Evolutionary conservation across 225 moss, liverwort and hornwort species (phyloP).

Genomic region (Asterella californica): DNA sequence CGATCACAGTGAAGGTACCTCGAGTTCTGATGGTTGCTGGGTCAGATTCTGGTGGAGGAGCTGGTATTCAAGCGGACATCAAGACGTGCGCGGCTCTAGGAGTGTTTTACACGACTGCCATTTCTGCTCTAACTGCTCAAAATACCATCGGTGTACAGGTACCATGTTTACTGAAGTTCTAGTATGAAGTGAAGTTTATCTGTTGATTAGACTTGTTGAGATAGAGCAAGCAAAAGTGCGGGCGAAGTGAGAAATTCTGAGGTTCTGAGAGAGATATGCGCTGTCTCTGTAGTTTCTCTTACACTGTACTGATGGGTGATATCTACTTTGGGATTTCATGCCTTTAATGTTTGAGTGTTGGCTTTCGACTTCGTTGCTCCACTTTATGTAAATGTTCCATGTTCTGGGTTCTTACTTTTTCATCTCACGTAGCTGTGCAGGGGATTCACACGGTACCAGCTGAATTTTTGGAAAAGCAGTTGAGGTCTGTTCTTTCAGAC

Average conservation of each 20-base stretch:
- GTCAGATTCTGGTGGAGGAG: constrained; percentile 86
- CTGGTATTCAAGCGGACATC: constrained; percentile 91
- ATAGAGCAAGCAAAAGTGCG: too few species aligned
- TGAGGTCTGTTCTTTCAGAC: constrained; percentile 76
- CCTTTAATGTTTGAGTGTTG: not conserved
- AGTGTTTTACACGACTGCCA: constrained; percentile 75
- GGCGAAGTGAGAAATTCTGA: not conserved
- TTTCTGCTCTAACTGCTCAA: constrained; percentile 79
- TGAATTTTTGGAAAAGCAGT: constrained; percentile 77
- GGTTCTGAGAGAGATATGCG: not conserved
- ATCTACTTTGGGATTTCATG: not conserved
- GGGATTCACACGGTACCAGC: constrained; percentile 67
- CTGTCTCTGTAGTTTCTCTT: not conserved
- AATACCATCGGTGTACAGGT: constrained; percentile 85
- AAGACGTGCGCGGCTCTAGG: constrained; percentile 89
- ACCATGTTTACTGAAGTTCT: not conserved
- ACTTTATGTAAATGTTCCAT: not conserved
- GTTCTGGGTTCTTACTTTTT: not conserved
- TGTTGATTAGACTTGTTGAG: not conserved
- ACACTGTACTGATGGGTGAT: not conserved
- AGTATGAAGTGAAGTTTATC: not conserved
- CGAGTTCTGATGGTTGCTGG: constrained; percentile 80
- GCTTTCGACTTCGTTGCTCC: not conserved
- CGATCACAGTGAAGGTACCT: constrained; percentile 40
- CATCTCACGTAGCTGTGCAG: constrained; percentile 43